Evolutionary conservation across 345 rosid genomes (phyloP), one percentile per base, ranked within the genome.

Genomic region (Euclidium syriacum): DNA sequence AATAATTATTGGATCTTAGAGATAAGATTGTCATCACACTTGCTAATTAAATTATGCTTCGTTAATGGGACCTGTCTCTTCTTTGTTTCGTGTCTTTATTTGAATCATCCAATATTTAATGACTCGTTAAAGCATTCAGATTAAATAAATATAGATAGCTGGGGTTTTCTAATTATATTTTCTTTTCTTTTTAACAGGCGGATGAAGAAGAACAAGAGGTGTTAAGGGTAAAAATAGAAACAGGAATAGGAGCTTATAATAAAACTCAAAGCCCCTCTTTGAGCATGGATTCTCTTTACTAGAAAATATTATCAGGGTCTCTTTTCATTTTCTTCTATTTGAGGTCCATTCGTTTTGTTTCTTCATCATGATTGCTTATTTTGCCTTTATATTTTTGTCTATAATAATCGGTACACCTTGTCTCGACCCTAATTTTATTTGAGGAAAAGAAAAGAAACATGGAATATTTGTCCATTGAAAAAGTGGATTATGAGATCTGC

Each of bases 201-300:
- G 84, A 81, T 12, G 89, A 86, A 72, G 81, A 78, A 25, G 94
- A 86, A 68, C 80, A 72, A 65, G 94, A 86, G 10, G 38, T 64
- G 38, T 39, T 86, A 61, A 70, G 73, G 71, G 57, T 67, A 5
- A 75, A 62, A 73, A 81, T 86, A 33, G 76, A 86, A 55, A 54
- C 80, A 35, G 87, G 85, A 20, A 83, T 86, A 27, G 87, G 87
- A 61, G 83, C 87, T 25, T 74, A 80, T 6, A 75, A 77, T 27
- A 87, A 80, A 72, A 80, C 85, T 6, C 79, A 58, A 23, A 83
- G 88, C 58, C 89, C 87, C 1, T 10, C 69, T 48, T 78, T 78
- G 82, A 79, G 92, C 73, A 73, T 38, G 19, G 62, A 67, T 18
- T 66, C 72, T 66, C 52, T 35, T 34, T 64, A 51, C 39, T 64